Percentiles rank a stretch among this genome's conserved stretches.
Evolutionary conservation across 768 basidiomycete species (phyloP).

Genomic region (Cyathus striatus): DNA sequence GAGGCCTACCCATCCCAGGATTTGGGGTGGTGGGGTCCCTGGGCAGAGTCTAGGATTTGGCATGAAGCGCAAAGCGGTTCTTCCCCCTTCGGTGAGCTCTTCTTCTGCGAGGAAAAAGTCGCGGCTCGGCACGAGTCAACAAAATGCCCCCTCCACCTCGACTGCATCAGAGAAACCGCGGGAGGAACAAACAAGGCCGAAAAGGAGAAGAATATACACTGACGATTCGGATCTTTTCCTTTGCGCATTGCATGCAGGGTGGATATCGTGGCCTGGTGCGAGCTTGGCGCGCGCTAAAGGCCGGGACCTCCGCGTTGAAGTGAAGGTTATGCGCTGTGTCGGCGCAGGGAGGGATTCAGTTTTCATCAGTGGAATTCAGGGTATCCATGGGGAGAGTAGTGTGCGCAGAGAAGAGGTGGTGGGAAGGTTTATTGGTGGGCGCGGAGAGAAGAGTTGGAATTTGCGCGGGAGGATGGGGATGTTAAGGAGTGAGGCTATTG

Average conservation of each 20-base stretch:
- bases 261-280: conserved; percentile 41
- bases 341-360: conserved; percentile 7
- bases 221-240: conserved; percentile 73
- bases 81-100: not conserved
- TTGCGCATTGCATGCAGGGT: conserved; percentile 66
- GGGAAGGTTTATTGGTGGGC: conserved; percentile 25
- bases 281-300: conserved; percentile 31
- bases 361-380: not conserved
- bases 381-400: not conserved
- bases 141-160: not conserved
- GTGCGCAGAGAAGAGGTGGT: conserved; percentile 3
- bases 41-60: conserved; percentile 13
- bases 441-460: conserved; percentile 32
- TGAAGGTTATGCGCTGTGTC: conserved; percentile 34
- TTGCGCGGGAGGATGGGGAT: conserved; percentile 17
- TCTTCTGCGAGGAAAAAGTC: not conserved
- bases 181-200: not conserved
- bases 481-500: conserved; percentile 11
- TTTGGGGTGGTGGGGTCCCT: conserved; percentile 66
- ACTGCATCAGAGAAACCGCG: not conserved
- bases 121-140: no score
- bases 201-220: conserved; percentile 54
- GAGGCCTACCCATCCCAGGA: conserved; percentile 47
- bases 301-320: conserved; percentile 33
- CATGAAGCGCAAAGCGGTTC: not conserved